A percentile compares a stretch with the other conserved stretches of the same genome.
Conservation (phyloP, 805 yeast genomes). For the Wickerhamiella spandovensis region DNA sequence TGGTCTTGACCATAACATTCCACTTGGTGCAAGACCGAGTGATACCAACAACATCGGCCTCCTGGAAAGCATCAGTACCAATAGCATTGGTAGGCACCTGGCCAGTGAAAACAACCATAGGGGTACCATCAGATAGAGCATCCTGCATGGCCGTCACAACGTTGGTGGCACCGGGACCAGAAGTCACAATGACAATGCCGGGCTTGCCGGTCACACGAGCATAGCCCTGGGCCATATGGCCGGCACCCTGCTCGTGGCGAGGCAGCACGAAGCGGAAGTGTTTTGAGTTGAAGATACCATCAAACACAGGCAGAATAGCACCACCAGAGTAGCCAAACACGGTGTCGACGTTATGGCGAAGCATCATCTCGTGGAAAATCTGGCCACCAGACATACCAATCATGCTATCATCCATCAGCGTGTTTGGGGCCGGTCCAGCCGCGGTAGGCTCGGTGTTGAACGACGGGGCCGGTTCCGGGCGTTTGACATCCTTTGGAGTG, state of each 20-base stretch:
- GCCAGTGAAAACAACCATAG: conserved; percentile 91
- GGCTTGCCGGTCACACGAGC: conserved; percentile 93
- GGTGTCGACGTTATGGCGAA: conserved; percentile 87
- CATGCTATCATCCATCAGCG: conserved; percentile 47
- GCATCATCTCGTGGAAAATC: conserved; percentile 98
- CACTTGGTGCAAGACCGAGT: conserved; percentile 96
- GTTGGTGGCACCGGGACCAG: conserved; percentile 98
- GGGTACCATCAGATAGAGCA: conserved; percentile 94
- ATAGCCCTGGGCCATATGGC: conserved; percentile 99
- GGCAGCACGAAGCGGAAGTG: conserved; percentile 86
- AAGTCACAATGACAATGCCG: conserved; percentile 95
- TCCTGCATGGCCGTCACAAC: conserved; percentile 98
- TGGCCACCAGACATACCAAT: conserved; percentile 98
- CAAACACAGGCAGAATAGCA: conserved; percentile 94
- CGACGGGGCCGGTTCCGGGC: conserved; percentile 27
- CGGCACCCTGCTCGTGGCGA: conserved; percentile 98
- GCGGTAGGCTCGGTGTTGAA: conserved; percentile 19
- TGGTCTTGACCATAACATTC: conserved; percentile 96
- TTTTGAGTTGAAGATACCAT: conserved; percentile 86
- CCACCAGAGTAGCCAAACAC: conserved; percentile 98
- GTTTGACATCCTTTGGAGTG: conserved; percentile 4
- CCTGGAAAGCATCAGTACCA: conserved; percentile 98
- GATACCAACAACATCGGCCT: conserved; percentile 95
- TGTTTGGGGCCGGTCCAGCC: conserved; percentile 2
- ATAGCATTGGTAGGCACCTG: conserved; percentile 93